Evolutionary conservation across 768 basidiomycete genomes (phyloP).

Genomic region (Panus rudis): DNA sequence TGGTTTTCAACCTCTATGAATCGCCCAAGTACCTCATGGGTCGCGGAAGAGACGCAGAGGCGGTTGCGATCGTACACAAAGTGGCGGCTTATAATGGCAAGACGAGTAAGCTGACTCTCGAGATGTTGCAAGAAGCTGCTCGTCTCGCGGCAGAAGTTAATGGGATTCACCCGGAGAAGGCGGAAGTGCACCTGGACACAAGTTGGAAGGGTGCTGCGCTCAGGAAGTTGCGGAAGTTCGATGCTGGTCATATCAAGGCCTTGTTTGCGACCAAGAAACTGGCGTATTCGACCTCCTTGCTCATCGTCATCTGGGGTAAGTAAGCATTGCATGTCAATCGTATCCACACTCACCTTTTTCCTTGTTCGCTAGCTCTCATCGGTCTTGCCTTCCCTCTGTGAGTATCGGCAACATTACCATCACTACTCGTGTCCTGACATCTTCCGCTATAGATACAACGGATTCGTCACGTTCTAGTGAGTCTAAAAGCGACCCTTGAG

Average conservation of each 20-base stretch:
- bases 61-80: conserved; percentile 53
- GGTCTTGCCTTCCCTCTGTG: conserved; percentile 67
- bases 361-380: conserved; percentile 59
- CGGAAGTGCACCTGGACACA: conserved; percentile 23
- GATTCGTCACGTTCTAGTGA: conserved; percentile 45
- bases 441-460: conserved; percentile 33
- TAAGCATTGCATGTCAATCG: background rate
- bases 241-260: conserved; percentile 35
- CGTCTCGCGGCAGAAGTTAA: no score
- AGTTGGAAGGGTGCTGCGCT: conserved; percentile 30
- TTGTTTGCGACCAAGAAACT: conserved; percentile 45
- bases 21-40: conserved; percentile 70
- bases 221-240: conserved; percentile 35
- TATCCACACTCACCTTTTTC: background rate
- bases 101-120: conserved; percentile 40
- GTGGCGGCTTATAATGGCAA: conserved; percentile 58
- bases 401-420: conserved; percentile 14
- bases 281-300: conserved; percentile 41
- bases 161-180: conserved; percentile 8
- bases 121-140: conserved; percentile 33
- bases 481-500: conserved; percentile 8
- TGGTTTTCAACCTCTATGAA: conserved; percentile 61
- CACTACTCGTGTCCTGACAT: background rate
- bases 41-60: conserved; percentile 53
- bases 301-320: conserved; percentile 50